These are phyloP conservation scores for Naumovozyma castellii DNA, from an alignment of 805 yeast species.

Conservation along the genomic window DNA sequence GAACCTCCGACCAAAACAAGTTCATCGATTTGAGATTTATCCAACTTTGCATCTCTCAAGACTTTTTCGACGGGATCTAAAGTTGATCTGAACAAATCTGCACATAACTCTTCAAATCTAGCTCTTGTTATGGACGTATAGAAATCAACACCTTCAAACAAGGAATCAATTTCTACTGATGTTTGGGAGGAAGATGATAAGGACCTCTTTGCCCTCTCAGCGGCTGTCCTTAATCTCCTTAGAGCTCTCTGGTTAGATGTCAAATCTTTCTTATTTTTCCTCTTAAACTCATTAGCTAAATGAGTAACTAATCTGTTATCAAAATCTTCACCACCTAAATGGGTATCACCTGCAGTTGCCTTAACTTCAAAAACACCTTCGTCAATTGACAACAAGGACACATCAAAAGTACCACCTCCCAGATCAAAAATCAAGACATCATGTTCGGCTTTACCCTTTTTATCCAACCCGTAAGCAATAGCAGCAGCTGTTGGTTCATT, in stretches of 20 bases:
- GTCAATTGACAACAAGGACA: slow-evolving; percentile 77
- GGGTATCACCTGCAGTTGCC: slow-evolving; percentile 63
- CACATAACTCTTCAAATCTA: slow-evolving; percentile 92
- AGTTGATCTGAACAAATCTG: slow-evolving; percentile 85
- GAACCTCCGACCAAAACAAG: slow-evolving; percentile 95
- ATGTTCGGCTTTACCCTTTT: slow-evolving; percentile 67
- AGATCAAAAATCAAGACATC: slow-evolving; percentile 83
- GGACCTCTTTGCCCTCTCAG: slow-evolving; percentile 96
- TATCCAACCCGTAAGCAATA: slow-evolving; percentile 86
- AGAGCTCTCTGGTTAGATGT: slow-evolving; percentile 85
- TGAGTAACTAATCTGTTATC: slow-evolving; percentile 86
- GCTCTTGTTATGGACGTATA: slow-evolving; percentile 94
- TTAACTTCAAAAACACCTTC: slow-evolving; percentile 94
- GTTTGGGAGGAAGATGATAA: slow-evolving; percentile 92
- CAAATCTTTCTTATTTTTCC: slow-evolving; percentile 87
- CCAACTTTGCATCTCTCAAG: slow-evolving; percentile 77
- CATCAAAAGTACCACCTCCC: slow-evolving; percentile 98
- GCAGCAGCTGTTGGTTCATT: slow-evolving; percentile 97
- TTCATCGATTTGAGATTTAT: slow-evolving; percentile 81
- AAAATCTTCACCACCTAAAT: slow-evolving; percentile 90
- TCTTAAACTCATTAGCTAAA: slow-evolving; percentile 85
- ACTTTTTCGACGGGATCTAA: slow-evolving; percentile 92
- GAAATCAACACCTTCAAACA: slow-evolving; percentile 90
- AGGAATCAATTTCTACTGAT: slow-evolving; percentile 85
- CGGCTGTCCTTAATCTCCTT: slow-evolving; percentile 93